These are phyloP conservation scores for Tetrapyrgos nigripes DNA, from an alignment of 1,284 basidiomycete genomes.

Conservation along the genomic window DNA sequence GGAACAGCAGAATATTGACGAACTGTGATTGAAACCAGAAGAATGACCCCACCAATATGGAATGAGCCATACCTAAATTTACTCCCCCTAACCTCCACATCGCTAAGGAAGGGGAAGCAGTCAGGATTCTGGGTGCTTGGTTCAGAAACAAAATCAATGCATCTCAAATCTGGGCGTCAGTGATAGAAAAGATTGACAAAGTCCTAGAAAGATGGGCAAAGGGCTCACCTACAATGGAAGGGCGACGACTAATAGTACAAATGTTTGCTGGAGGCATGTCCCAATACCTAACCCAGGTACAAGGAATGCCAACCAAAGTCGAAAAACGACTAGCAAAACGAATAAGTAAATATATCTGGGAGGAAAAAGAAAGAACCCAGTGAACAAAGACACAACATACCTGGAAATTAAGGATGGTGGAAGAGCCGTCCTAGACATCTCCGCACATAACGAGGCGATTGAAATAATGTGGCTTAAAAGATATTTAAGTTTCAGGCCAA, in stretches of 20 bases:
- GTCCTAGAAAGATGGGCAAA: constrained; percentile 19
- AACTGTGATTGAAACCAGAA: neutral
- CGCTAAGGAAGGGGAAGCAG: constrained; percentile 17
- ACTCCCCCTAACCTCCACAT: constrained; percentile 19
- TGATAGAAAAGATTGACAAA: constrained; percentile 20
- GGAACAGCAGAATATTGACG: constrained; percentile 12
- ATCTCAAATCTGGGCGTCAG: constrained; percentile 18
- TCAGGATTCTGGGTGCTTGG: constrained; percentile 25
- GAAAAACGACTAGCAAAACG: constrained; percentile 12
- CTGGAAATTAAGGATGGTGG: constrained; percentile 13
- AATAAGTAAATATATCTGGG: constrained; percentile 18
- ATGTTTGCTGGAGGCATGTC: constrained; percentile 21
- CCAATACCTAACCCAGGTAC: constrained; percentile 22
- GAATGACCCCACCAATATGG: neutral
- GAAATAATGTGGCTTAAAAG: constrained; percentile 18
- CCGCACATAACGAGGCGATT: constrained; percentile 20
- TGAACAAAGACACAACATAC: constrained; percentile 17
- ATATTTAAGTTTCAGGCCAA: constrained; percentile 5
- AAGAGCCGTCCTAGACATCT: constrained; percentile 15
- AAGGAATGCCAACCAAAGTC: constrained; percentile 29
- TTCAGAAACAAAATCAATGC: constrained; percentile 21
- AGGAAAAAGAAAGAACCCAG: neutral
- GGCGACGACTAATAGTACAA: constrained; percentile 18
- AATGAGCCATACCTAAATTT: constrained; percentile 6
- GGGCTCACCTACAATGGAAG: too few relatives aligned